These are phyloP conservation scores for Globisporangium parvum DNA, from an alignment of 352 stramenopile species.

Conservation along the genomic window DNA sequence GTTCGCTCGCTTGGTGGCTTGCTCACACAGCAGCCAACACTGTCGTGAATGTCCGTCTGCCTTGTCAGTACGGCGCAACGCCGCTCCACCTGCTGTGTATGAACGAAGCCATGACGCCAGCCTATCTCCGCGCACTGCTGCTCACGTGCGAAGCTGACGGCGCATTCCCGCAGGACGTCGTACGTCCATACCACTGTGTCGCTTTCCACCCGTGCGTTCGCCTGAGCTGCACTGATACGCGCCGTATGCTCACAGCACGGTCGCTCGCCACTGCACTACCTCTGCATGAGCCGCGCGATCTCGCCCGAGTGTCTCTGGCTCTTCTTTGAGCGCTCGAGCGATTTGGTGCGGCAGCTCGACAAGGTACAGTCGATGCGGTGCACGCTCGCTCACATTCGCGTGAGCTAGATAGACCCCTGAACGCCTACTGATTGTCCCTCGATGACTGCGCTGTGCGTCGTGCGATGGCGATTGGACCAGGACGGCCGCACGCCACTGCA, in stretches of 20 bases:
- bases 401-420: too few relatives aligned
- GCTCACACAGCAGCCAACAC: not conserved
- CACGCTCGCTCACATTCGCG: not conserved
- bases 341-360: slow-evolving; percentile 49
- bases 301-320: slow-evolving; percentile 60
- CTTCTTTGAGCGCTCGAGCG: slow-evolving; percentile 55
- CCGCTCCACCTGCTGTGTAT: slow-evolving; percentile 62
- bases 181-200: not conserved
- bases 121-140: slow-evolving; percentile 31
- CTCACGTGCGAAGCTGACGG: slow-evolving; percentile 31
- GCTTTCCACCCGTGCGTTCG: not conserved
- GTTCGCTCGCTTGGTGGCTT: not conserved
- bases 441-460: not conserved
- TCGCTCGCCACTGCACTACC: slow-evolving; percentile 59
- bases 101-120: slow-evolving; percentile 38
- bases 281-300: slow-evolving; percentile 55
- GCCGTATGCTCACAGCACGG: slow-evolving; percentile 23
- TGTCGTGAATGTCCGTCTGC: not conserved
- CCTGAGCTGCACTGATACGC: not conserved
- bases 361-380: slow-evolving; percentile 17
- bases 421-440: not conserved
- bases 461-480: slow-evolving; percentile 12
- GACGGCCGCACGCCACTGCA: slow-evolving; percentile 53
- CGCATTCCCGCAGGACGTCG: slow-evolving; percentile 37
- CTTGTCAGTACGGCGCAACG: slow-evolving; percentile 41